These are phyloP conservation scores for Polyplosphaeria fusca DNA, from an alignment of 495 filamentous ascomycete genomes.

Conservation along the genomic window DNA sequence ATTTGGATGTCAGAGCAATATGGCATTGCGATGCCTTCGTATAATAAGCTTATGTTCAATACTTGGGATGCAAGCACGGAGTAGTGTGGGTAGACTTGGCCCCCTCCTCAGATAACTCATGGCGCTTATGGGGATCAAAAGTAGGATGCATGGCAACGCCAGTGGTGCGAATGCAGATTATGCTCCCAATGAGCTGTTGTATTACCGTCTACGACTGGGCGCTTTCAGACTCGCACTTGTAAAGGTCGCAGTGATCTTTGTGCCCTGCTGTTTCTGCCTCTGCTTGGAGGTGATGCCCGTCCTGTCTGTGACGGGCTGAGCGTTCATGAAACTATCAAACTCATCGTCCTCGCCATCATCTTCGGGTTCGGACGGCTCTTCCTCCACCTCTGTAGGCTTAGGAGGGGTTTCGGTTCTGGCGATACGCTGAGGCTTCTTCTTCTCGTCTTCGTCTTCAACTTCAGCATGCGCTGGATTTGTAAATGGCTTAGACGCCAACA, in stretches of 20 bases:
- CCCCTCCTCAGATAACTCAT: too few species aligned
- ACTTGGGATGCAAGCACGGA: too few species aligned
- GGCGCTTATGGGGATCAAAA: too few species aligned
- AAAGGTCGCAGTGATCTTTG: conserved; percentile 21
- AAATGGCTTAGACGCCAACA: conserved; percentile 83
- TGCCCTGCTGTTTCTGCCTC: conserved; percentile 44
- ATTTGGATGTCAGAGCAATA: too few species aligned
- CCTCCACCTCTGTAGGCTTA: not conserved
- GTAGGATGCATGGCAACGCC: too few species aligned
- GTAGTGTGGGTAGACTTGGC: too few species aligned
- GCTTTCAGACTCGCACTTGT: conserved; percentile 17
- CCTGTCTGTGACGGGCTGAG: conserved; percentile 78
- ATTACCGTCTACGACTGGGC: conserved; percentile 14
- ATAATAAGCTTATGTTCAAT: too few species aligned
- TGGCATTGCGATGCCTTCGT: too few species aligned
- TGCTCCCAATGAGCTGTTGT: too few species aligned
- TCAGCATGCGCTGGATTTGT: conserved; percentile 52
- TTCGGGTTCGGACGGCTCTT: conserved; percentile 45
- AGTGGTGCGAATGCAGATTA: too few species aligned
- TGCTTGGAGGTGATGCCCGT: conserved; percentile 67
- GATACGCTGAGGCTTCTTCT: conserved; percentile 5
- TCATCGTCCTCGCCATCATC: conserved; percentile 61
- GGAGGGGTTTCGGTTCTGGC: conserved; percentile 7
- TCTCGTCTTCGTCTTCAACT: conserved; percentile 54
- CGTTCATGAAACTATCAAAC: conserved; percentile 90